Evolutionary conservation across 2,329 filamentous ascomycete species (phyloP).

Genomic region (Alternaria brassicicola): DNA sequence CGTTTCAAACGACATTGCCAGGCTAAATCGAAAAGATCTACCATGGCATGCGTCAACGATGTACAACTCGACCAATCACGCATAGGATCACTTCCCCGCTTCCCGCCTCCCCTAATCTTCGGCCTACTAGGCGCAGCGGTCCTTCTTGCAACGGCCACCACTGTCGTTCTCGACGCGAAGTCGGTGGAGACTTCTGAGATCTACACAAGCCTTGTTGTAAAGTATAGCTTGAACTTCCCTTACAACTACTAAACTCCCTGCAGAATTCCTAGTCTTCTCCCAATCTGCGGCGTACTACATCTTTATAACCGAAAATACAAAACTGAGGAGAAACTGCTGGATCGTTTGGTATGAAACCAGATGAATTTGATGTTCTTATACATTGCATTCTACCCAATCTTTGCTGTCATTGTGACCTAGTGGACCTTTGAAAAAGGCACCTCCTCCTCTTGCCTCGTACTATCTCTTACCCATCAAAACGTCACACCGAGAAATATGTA

Average conservation of each 20-base stretch:
- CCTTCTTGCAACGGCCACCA: not conserved
- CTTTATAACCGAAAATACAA: too few relatives aligned
- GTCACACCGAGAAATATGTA: not conserved
- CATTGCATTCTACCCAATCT: slow-evolving; percentile 17
- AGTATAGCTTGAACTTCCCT: too few relatives aligned
- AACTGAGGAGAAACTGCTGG: too few relatives aligned
- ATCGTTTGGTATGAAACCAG: not conserved
- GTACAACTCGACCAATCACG: not conserved
- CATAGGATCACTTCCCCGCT: not conserved
- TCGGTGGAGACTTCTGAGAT: not conserved
- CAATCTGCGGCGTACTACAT: too few relatives aligned
- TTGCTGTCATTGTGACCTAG: slow-evolving; percentile 13
- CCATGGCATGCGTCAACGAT: not conserved
- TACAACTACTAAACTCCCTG: too few relatives aligned
- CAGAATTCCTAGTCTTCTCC: too few relatives aligned
- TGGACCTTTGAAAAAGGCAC: not conserved
- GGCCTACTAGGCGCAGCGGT: not conserved
- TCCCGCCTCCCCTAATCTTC: not conserved
- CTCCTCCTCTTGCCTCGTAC: too few relatives aligned
- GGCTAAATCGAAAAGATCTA: slow-evolving; percentile 6
- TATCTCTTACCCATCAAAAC: not conserved
- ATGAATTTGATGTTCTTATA: slow-evolving; percentile 10
- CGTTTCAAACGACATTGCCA: not conserved
- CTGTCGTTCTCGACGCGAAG: not conserved
- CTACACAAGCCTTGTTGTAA: not conserved